These are phyloP conservation scores for Immersiporthe knoxdaviesiana DNA, from an alignment of 2,329 filamentous ascomycete species.

Conservation along the genomic window DNA sequence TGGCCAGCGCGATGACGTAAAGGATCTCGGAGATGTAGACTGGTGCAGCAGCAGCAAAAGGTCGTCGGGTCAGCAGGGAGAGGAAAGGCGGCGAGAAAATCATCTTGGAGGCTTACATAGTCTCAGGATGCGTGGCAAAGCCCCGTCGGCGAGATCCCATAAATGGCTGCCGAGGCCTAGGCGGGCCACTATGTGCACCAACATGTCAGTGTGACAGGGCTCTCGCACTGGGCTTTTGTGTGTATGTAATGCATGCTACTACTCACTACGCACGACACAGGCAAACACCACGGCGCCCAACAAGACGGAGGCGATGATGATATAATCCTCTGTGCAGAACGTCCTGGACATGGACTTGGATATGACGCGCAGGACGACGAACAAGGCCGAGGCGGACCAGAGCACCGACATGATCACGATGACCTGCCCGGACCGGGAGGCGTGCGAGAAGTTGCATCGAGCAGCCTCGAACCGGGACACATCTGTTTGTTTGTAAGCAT, in stretches of 20 bases:
- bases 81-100: not conserved
- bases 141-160: conserved; percentile 27
- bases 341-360: conserved; percentile 22
- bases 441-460: conserved; percentile 16
- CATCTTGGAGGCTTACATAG: conserved; percentile 10
- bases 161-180: conserved; percentile 28
- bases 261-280: conserved; percentile 22
- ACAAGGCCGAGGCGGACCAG: not conserved
- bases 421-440: conserved; percentile 16
- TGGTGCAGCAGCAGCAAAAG: not conserved
- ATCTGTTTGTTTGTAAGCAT: not conserved
- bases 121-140: conserved; percentile 18
- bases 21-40: conserved; percentile 29
- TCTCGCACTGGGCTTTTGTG: no score
- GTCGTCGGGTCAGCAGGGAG: not conserved
- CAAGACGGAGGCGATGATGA: conserved; percentile 16
- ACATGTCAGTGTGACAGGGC: not conserved
- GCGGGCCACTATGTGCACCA: conserved; percentile 6
- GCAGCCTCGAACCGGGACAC: conserved; percentile 16
- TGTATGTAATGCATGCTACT: not conserved
- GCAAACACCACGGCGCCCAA: conserved; percentile 15
- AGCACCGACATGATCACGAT: conserved; percentile 21
- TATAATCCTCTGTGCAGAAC: conserved; percentile 23
- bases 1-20: conserved; percentile 26
- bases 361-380: conserved; percentile 16